These are phyloP conservation scores for Trifolium fragiferum DNA, from an alignment of 306 rosid species.

Conservation along the genomic window DNA sequence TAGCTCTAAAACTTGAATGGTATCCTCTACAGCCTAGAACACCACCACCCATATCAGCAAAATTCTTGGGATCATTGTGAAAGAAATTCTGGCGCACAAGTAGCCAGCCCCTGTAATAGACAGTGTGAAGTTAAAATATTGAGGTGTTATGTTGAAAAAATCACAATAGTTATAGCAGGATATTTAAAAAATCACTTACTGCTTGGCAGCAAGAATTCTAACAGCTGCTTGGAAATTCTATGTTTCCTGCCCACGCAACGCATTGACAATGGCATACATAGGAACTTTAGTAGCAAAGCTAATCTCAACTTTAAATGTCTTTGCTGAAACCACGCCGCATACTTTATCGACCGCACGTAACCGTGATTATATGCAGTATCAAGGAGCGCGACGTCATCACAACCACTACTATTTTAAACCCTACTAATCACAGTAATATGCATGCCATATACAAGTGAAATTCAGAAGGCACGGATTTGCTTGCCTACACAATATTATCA, in stretches of 20 bases:
- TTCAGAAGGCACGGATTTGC: too few relatives aligned
- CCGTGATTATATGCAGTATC: too few relatives aligned
- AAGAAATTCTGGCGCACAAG: conserved; percentile 90
- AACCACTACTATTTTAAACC: too few relatives aligned
- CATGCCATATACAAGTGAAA: too few relatives aligned
- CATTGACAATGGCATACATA: conserved; percentile 80
- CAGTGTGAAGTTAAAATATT: not conserved
- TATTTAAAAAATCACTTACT: conserved; percentile 54
- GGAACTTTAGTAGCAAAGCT: conserved; percentile 93
- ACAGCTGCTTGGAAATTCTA: conserved; percentile 92
- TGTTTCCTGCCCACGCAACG: conserved; percentile 86
- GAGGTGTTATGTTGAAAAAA: not conserved
- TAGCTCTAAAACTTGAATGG: conserved; percentile 90
- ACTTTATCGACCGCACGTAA: too few relatives aligned
- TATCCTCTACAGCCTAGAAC: conserved; percentile 94
- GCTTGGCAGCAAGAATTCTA: conserved; percentile 86
- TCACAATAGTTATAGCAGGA: not conserved
- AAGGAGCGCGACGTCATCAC: too few relatives aligned
- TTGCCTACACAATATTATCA: too few relatives aligned
- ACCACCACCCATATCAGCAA: conserved; percentile 89
- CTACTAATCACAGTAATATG: too few relatives aligned
- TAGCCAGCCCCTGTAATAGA: conserved; percentile 80
- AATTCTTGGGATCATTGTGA: conserved; percentile 77
- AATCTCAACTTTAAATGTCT: conserved; percentile 75
- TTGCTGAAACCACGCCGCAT: too few relatives aligned